A percentile compares a stretch with the other conserved stretches of the same genome.
Conservation (phyloP, 768 basidiomycete species). For the Hygrocybe punicea region DNA sequence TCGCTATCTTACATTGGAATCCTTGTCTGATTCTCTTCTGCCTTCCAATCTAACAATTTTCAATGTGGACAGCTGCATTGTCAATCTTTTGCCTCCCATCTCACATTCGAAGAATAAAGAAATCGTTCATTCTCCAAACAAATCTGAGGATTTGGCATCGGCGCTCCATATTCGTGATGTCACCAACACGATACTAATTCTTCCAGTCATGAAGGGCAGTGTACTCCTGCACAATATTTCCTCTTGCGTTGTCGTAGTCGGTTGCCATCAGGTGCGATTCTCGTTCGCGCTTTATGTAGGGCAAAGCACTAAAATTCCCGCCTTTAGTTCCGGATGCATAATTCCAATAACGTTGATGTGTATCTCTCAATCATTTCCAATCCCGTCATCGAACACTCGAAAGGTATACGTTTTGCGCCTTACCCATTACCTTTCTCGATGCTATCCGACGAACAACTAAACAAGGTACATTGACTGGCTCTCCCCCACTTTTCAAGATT, state of each 20-base stretch:
- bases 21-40: slow-evolving; percentile 28
- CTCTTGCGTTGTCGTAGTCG: slow-evolving; percentile 62
- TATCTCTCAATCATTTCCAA: slow-evolving; percentile 65
- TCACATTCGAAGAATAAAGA: not conserved
- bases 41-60: slow-evolving; percentile 59
- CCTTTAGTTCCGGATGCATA: slow-evolving; percentile 82
- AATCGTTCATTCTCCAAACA: slow-evolving; percentile 7
- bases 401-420: slow-evolving; percentile 54
- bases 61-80: slow-evolving; percentile 64
- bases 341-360: slow-evolving; percentile 59
- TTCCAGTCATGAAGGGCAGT: slow-evolving; percentile 67
- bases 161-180: slow-evolving; percentile 66
- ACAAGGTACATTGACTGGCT: slow-evolving; percentile 12
- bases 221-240: slow-evolving; percentile 64
- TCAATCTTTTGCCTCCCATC: slow-evolving; percentile 52
- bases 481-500: not conserved
- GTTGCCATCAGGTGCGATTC: slow-evolving; percentile 72
- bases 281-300: not conserved
- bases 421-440: slow-evolving; percentile 50
- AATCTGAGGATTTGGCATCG: slow-evolving; percentile 33
- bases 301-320: not conserved
- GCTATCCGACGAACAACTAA: slow-evolving; percentile 1
- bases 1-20: slow-evolving; percentile 44
- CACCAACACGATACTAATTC: slow-evolving; percentile 56
- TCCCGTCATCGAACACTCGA: slow-evolving; percentile 79